A percentile compares a stretch with the other conserved stretches of the same genome.
Evolutionary conservation across 208 protist species (phyloP).

Genomic region (Phytomonas sp.): DNA sequence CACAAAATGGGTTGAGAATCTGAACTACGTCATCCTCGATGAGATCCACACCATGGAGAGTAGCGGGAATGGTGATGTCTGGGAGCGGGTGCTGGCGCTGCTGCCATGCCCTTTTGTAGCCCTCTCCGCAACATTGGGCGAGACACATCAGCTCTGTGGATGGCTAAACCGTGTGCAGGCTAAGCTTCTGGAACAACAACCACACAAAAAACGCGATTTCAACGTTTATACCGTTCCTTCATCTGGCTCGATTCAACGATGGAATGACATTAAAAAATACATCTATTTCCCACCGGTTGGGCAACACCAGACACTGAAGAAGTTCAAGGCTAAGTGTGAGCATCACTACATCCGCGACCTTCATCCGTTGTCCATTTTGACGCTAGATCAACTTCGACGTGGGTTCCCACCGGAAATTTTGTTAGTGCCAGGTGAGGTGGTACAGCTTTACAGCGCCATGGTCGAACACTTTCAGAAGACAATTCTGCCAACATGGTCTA

Average conservation of each 20-base stretch:
- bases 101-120: conserved; percentile 91
- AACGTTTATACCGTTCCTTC: conserved; percentile 68
- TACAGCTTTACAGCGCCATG: conserved; percentile 83
- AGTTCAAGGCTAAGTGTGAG: conserved; percentile 56
- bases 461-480: conserved; percentile 27
- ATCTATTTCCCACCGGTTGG: conserved; percentile 69
- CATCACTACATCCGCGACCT: conserved; percentile 65
- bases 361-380: conserved; percentile 84
- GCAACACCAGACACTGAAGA: conserved; percentile 43
- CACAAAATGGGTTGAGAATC: conserved; percentile 68
- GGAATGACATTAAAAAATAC: conserved; percentile 90
- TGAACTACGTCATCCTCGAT: conserved; percentile 94
- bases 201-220: conserved; percentile 44
- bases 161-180: conserved; percentile 89
- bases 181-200: conserved; percentile 32
- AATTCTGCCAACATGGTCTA: conserved; percentile 34
- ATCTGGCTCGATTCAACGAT: conserved; percentile 71
- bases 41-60: conserved; percentile 94
- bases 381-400: conserved; percentile 62
- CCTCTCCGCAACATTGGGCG: conserved; percentile 93
- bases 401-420: conserved; percentile 85
- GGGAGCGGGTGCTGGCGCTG: conserved; percentile 90
- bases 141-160: conserved; percentile 80
- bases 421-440: conserved; percentile 78
- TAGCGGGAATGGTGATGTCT: conserved; percentile 83